Evolutionary conservation across 225 moss, liverwort and hornwort genomes (phyloP), one percentile per base, ranked within the genome.

Genomic region (Asterella californica): DNA sequence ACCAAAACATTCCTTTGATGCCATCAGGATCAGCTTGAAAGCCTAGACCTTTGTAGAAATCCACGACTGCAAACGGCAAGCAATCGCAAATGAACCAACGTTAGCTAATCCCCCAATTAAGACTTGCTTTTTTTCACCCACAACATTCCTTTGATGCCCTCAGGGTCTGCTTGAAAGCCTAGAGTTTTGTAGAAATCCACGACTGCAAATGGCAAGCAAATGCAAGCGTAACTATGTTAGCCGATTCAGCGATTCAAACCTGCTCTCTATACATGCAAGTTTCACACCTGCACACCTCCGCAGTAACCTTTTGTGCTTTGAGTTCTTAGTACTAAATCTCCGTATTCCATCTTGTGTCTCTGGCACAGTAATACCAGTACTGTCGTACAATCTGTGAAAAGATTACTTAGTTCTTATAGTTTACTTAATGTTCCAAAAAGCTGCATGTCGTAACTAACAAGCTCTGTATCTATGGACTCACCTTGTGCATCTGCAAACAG

Each of bases 1-100:
- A 99, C 99, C 99, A 99, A 81, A 99, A 99, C 99, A 99, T 99
- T 55, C 99, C 99, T 86, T 99, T 99, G 34, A 99, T 99, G 46
- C 99, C 99, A 62, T 99, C 95, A 25, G 99, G 99, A 78, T 99
- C 99, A 59, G 99, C 91, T 88, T 99, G 95, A 79, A 99, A 99
- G 74, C 99, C 99, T 30, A 99, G 86, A 75, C 90, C 90, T 82
- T 84, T 93, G 90, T 99, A 99, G 75, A 99, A 99, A 77, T 95
- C 99, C 83, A 99, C 99, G 60, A 99, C 30, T 65, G 27, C 65
- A 65, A 17, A 75, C 30, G 38, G 33, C 74, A 74, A 32, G 76
- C 76, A 76, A 60, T 42, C 60, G 38, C 53, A 76, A 76, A 42
- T n/a, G 38, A 76, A 29, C 45, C 76, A 76, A 72, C 19, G 60